Conservation (phyloP, 1,139 yeast species). For the Yamadazyma epiphylla region DNA sequence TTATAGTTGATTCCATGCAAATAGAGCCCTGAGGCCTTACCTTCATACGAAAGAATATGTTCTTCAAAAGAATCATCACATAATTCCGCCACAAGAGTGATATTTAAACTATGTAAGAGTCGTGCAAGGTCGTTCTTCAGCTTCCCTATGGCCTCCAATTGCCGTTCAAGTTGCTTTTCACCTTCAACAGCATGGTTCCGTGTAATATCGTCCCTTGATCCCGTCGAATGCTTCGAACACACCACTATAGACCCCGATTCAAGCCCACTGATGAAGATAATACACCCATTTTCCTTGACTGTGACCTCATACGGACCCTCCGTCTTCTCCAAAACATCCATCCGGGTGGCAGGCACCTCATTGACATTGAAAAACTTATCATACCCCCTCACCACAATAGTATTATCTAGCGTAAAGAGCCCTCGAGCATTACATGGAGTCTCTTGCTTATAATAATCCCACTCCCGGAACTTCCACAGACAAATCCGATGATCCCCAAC, state of each 20-base stretch:
- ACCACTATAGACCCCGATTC: conserved; percentile 71
- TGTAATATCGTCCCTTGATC: conserved; percentile 50
- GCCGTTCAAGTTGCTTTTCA: conserved; percentile 51
- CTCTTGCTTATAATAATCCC: conserved; percentile 65
- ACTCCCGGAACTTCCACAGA: conserved; percentile 84
- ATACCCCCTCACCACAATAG: conserved; percentile 79
- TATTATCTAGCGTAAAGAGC: conserved; percentile 54
- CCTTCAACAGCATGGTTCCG: conserved; percentile 80
- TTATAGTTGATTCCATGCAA: conserved; percentile 85
- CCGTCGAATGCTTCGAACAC: conserved; percentile 89
- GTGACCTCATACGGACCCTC: conserved; percentile 79
- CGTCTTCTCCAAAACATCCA: conserved; percentile 47
- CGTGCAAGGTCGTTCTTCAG: conserved; percentile 51
- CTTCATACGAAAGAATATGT: conserved; percentile 76
- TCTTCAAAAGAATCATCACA: conserved; percentile 96
- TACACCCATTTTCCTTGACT: conserved; percentile 91
- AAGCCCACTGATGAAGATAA: conserved; percentile 76
- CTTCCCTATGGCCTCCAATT: conserved; percentile 40
- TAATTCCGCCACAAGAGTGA: conserved; percentile 87
- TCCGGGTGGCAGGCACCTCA: conserved; percentile 56
- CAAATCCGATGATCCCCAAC: conserved; percentile 14
- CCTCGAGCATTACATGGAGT: conserved; percentile 83
- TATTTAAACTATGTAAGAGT: conserved; percentile 44
- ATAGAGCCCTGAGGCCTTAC: conserved; percentile 73
- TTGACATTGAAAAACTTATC: conserved; percentile 87